These are phyloP conservation scores for Hypoxylon sp. DNA, from an alignment of 2,329 filamentous ascomycete species.

Conservation along the genomic window DNA sequence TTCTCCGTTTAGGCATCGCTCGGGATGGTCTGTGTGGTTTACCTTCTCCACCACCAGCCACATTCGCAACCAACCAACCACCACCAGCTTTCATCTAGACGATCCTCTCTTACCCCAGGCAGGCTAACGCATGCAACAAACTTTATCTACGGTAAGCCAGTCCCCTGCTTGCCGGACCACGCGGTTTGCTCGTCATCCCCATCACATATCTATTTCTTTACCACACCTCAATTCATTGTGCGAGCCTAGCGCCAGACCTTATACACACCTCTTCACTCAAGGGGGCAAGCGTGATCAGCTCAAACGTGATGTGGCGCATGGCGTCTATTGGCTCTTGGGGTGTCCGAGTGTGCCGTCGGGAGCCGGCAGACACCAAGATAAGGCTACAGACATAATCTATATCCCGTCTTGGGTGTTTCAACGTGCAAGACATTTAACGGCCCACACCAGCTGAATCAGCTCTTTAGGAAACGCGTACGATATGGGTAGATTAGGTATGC, in stretches of 20 bases:
- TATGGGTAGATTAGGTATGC: not conserved
- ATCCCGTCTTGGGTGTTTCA: conserved; percentile 22
- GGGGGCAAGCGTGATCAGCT: conserved; percentile 28
- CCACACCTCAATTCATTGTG: not conserved
- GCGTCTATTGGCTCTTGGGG: conserved; percentile 30
- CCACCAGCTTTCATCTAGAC: conserved; percentile 13
- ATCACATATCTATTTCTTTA: conserved; percentile 9
- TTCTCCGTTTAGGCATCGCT: conserved; percentile 25
- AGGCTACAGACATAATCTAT: conserved; percentile 25
- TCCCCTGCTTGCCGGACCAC: conserved; percentile 33
- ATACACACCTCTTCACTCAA: conserved; percentile 30
- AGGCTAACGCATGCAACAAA: conserved; percentile 40
- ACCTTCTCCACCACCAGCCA: conserved; percentile 43
- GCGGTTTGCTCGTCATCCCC: conserved; percentile 25
- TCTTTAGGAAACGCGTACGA: not conserved
- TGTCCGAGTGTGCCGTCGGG: conserved; percentile 22
- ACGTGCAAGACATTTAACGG: conserved; percentile 35
- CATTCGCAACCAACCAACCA: conserved; percentile 22
- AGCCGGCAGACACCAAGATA: conserved; percentile 39
- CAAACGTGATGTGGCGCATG: conserved; percentile 26
- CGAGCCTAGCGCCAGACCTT: conserved; percentile 20
- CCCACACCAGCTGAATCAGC: conserved; percentile 2
- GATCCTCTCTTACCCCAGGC: conserved; percentile 30
- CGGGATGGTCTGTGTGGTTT: conserved; percentile 17
- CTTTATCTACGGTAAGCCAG: conserved; percentile 32